These are phyloP conservation scores for Sequoia sempervirens DNA, from an alignment of 75 land plant genomes.

Conservation along the genomic window DNA sequence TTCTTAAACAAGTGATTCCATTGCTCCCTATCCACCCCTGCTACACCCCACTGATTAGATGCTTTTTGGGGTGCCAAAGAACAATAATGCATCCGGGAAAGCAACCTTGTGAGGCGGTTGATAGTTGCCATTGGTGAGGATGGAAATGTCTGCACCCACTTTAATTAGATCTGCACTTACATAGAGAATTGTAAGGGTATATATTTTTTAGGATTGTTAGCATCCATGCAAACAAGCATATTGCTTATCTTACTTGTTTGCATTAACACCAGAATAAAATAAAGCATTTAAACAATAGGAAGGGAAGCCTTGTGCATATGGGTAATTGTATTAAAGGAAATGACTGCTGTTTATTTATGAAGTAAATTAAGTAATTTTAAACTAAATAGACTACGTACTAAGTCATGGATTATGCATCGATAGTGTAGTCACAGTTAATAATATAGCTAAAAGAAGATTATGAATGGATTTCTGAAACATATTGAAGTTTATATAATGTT, in stretches of 20 bases:
- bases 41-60: conserved; percentile 7
- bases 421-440: neutral
- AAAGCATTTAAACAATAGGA: neutral
- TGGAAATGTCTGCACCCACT: neutral
- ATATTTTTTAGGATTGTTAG: neutral
- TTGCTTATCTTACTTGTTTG: neutral
- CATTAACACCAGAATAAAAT: neutral
- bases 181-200: neutral
- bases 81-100: neutral
- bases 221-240: neutral
- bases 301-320: neutral
- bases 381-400: neutral
- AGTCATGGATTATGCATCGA: neutral
- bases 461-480: neutral
- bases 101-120: conserved; percentile 17
- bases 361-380: neutral
- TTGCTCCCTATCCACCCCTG: conserved; percentile 10
- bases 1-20: conserved; percentile 2
- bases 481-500: neutral
- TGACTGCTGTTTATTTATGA: neutral
- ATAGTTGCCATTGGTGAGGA: conserved; percentile 28
- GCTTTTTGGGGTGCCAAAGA: conserved; percentile 6
- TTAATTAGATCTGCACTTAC: neutral
- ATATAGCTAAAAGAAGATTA: neutral
- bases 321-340: neutral